Evolutionary conservation across 352 stramenopile species (phyloP).

Genomic region (Pythium coloratum): DNA sequence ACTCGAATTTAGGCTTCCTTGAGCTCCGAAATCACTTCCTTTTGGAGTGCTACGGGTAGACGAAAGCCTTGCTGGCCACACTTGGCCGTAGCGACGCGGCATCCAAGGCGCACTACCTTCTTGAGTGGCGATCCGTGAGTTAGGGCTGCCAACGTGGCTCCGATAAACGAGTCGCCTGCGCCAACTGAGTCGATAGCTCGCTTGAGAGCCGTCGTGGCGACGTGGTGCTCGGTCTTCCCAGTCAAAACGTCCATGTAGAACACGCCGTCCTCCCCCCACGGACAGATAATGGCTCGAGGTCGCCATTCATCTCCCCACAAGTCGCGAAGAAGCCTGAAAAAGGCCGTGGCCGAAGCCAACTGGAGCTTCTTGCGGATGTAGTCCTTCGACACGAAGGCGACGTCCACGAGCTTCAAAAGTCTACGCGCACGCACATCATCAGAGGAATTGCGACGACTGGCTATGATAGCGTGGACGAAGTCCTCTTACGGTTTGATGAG

Average conservation of each 20-base stretch:
- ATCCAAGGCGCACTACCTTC: constrained; percentile 42
- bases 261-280: constrained; percentile 61
- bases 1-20: neutral
- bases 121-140: constrained; percentile 31
- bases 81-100: constrained; percentile 56
- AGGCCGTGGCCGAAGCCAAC: constrained; percentile 37
- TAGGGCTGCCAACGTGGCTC: constrained; percentile 53
- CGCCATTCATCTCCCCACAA: constrained; percentile 11
- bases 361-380: constrained; percentile 62
- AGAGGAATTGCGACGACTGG: neutral
- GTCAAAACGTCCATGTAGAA: constrained; percentile 43
- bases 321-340: constrained; percentile 41
- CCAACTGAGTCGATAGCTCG: constrained; percentile 66
- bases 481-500: constrained; percentile 48
- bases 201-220: constrained; percentile 36
- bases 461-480: neutral
- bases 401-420: constrained; percentile 40
- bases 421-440: constrained; percentile 26
- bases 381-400: constrained; percentile 75
- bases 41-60: constrained; percentile 24
- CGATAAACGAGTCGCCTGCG: constrained; percentile 76
- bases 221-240: constrained; percentile 28
- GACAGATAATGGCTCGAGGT: constrained; percentile 58
- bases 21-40: constrained; percentile 15
- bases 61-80: constrained; percentile 57